A percentile compares a stretch with the other conserved stretches of the same genome.
Conservation (phyloP, 768 basidiomycete species). For the Suillus variegatus region DNA sequence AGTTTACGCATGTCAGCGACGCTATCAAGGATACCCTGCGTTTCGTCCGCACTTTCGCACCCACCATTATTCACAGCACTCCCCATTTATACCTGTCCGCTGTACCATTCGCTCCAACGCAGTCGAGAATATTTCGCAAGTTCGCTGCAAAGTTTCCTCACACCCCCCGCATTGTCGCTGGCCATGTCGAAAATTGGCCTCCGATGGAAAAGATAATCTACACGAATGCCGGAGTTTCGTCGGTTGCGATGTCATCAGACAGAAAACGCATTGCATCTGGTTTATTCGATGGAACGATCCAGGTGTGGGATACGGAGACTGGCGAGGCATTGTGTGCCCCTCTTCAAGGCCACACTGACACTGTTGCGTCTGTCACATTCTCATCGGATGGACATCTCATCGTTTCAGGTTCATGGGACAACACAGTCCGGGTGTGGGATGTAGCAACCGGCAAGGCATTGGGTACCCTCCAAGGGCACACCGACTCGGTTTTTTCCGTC, state of each 20-base stretch:
- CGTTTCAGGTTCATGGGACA: rapidly evolving
- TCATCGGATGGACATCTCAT: background rate
- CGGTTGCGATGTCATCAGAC: too few relatives aligned
- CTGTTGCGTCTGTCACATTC: background rate
- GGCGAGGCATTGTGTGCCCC: too few relatives aligned
- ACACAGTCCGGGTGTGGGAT: background rate
- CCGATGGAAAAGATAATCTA: too few relatives aligned
- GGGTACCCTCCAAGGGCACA: background rate
- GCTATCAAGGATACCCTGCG: background rate
- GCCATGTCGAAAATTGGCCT: too few relatives aligned
- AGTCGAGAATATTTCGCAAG: background rate
- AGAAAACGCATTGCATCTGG: too few relatives aligned
- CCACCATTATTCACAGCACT: background rate
- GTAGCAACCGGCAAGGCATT: background rate
- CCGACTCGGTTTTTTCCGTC: rapidly evolving
- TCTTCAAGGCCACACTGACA: background rate
- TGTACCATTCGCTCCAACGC: background rate
- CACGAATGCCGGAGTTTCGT: rapidly evolving
- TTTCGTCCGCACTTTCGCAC: background rate
- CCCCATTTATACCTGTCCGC: background rate
- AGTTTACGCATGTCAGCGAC: background rate
- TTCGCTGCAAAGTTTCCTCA: background rate
- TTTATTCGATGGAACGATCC: too few relatives aligned
- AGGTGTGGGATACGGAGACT: too few relatives aligned
- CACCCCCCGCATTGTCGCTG: background rate